Evolutionary conservation across 768 basidiomycete genomes (phyloP).

Genomic region (Russula emetica): DNA sequence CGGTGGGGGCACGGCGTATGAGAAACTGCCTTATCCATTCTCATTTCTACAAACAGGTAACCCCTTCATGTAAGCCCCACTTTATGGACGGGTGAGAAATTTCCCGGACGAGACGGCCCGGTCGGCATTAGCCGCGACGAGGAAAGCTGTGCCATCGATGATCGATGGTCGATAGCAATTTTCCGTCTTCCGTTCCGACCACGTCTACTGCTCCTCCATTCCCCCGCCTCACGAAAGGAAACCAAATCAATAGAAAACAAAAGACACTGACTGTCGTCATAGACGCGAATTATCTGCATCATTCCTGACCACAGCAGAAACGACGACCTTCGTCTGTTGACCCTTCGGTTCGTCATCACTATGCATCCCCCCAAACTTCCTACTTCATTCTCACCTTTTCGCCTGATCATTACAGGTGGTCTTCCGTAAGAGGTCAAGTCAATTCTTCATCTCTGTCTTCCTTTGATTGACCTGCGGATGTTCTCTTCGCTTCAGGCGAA

Average conservation of each 20-base stretch:
- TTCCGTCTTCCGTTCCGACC: conserved; percentile 14
- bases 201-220: background rate
- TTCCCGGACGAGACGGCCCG: conserved; percentile 3
- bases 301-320: conserved; percentile 78
- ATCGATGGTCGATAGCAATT: conserved; percentile 12
- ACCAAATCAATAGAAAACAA: background rate
- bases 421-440: conserved; percentile 64
- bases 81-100: background rate
- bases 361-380: conserved; percentile 5
- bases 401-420: conserved; percentile 51
- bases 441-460: conserved; percentile 3
- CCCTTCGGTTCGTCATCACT: conserved; percentile 52
- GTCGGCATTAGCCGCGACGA: conserved; percentile 1
- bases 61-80: background rate
- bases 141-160: conserved; percentile 2
- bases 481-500: conserved; percentile 51
- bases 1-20: conserved; percentile 16
- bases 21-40: conserved; percentile 22
- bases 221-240: background rate
- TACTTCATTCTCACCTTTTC: conserved; percentile 1
- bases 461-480: conserved; percentile 3
- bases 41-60: conserved; percentile 13
- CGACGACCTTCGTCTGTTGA: conserved; percentile 76
- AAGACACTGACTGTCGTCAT: conserved; percentile 29
- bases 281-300: conserved; percentile 42